A percentile compares a stretch with the other conserved stretches of the same genome.
These are phyloP conservation scores for Eimeria maxima DNA, from an alignment of 169 alveolate genomes.

Conservation along the genomic window DNA sequence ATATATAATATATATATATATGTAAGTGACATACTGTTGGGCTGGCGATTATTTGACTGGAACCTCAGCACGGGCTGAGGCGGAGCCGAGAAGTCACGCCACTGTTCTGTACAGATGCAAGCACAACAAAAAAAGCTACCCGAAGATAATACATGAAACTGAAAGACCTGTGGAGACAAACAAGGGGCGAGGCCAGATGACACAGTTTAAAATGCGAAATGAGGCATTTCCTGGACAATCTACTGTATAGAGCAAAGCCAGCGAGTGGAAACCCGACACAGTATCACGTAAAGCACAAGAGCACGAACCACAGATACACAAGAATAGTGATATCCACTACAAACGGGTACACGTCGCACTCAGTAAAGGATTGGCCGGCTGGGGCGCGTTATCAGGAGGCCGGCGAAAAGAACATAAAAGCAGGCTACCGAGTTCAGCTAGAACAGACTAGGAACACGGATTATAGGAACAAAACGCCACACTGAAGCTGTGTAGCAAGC, in stretches of 20 bases:
- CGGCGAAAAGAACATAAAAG: neutral
- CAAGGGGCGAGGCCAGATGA: neutral
- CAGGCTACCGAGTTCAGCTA: neutral
- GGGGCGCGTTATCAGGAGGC: neutral
- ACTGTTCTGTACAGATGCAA: constrained; percentile 39
- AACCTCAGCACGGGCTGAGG: constrained; percentile 38
- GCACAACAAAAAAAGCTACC: neutral
- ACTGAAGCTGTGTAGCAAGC: neutral
- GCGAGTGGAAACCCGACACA: neutral
- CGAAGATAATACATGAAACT: neutral
- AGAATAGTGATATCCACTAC: neutral
- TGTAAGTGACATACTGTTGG: constrained; percentile 53
- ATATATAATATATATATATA: too few species aligned
- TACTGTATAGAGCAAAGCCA: neutral
- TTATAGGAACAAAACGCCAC: neutral
- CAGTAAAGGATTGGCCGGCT: neutral
- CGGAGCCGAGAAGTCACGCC: constrained; percentile 8
- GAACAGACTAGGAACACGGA: neutral
- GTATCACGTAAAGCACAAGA: neutral
- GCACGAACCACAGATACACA: neutral
- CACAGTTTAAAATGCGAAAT: neutral
- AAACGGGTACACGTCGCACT: neutral
- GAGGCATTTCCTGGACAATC: neutral
- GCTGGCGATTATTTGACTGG: constrained; percentile 33
- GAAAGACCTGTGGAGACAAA: neutral